These are phyloP conservation scores for Phtheirospermum japonicum DNA, from an alignment of 257 asterid genomes.

Conservation along the genomic window DNA sequence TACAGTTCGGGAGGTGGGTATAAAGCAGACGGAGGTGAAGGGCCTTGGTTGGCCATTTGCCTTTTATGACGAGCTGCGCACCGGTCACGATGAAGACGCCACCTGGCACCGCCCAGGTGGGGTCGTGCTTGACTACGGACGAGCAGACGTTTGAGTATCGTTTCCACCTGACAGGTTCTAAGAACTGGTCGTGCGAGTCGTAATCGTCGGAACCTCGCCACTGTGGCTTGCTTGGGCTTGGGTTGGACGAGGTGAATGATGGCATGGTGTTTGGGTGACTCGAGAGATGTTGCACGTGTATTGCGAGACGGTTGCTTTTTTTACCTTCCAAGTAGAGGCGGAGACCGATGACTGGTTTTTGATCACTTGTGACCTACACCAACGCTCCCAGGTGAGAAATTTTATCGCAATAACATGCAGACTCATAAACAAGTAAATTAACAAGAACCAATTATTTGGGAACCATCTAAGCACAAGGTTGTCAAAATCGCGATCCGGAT, in stretches of 20 bases:
- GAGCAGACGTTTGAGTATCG: constrained; percentile 76
- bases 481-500: not conserved
- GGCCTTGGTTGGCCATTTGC: constrained; percentile 80
- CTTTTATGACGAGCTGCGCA: constrained; percentile 79
- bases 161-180: constrained; percentile 87
- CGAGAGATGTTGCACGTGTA: constrained; percentile 90
- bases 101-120: constrained; percentile 54
- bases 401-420: not conserved
- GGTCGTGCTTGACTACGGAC: constrained; percentile 69
- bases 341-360: constrained; percentile 80
- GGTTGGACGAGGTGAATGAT: constrained; percentile 34
- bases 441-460: not conserved
- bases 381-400: constrained; percentile 13
- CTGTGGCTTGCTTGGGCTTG: constrained; percentile 35
- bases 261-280: constrained; percentile 73
- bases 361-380: constrained; percentile 68
- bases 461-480: not conserved
- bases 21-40: constrained; percentile 90
- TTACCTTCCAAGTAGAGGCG: constrained; percentile 90
- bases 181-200: constrained; percentile 56
- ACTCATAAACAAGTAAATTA: not conserved
- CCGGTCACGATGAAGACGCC: constrained; percentile 87
- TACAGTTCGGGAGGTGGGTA: constrained; percentile 69
- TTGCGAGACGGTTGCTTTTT: constrained; percentile 77
- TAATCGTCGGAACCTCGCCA: constrained; percentile 97